A percentile compares a stretch with the other conserved stretches of the same genome.
Conservation (phyloP, 2,329 filamentous ascomycete species). For the Diaporthe citri region DNA sequence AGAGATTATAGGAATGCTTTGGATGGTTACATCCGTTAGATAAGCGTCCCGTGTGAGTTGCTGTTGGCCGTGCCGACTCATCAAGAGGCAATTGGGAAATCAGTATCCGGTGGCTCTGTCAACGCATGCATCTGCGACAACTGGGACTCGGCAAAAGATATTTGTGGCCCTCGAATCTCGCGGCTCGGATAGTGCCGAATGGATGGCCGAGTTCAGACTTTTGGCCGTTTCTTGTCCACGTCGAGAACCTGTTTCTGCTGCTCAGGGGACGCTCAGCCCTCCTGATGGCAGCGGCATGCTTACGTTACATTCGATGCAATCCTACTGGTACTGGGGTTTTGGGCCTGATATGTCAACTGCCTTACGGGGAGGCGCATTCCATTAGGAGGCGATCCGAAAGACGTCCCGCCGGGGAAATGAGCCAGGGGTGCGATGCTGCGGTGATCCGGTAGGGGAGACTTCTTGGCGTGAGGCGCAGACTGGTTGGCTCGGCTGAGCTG, state of each 20-base stretch:
- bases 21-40: slow-evolving; percentile 4
- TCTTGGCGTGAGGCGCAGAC: slow-evolving; percentile 29
- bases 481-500: not conserved
- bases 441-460: slow-evolving; percentile 14
- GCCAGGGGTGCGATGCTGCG: slow-evolving; percentile 21
- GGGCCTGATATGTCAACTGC: slow-evolving; percentile 3
- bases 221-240: not conserved
- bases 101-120: not conserved
- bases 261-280: not conserved
- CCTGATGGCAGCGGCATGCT: not conserved
- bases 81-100: not conserved
- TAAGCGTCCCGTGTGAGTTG: not conserved
- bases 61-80: not conserved
- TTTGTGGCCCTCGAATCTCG: slow-evolving; percentile 16
- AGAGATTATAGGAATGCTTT: not conserved
- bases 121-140: not conserved
- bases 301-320: slow-evolving; percentile 3
- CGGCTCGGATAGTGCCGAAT: slow-evolving; percentile 13
- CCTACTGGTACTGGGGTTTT: not conserved
- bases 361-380: slow-evolving; percentile 20
- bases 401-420: slow-evolving; percentile 26
- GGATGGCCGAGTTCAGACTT: not conserved
- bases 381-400: slow-evolving; percentile 7
- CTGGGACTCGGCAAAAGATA: not conserved
- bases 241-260: not conserved